A percentile compares a stretch with the other conserved stretches of the same genome.
Evolutionary conservation across 306 rosid species (phyloP).

Genomic region (Cicer yamashitae): DNA sequence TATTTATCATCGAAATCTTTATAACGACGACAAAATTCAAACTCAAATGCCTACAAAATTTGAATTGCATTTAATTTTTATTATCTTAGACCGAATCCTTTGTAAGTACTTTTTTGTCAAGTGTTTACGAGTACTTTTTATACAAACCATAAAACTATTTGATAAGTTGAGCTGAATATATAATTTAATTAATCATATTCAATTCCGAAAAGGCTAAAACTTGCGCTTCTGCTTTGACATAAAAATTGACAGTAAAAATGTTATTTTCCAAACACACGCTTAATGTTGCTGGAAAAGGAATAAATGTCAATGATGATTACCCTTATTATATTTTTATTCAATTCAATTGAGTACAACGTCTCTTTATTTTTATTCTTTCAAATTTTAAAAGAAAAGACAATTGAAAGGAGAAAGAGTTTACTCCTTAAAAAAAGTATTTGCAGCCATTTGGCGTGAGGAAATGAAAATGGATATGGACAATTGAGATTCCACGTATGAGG

Average conservation of each 20-base stretch:
- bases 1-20: too few relatives aligned
- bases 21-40: too few relatives aligned
- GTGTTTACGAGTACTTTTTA: background rate
- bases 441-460: background rate
- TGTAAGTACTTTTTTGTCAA: too few relatives aligned
- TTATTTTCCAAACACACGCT: background rate
- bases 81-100: too few relatives aligned
- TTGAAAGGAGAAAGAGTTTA: conserved; percentile 8
- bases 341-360: conserved; percentile 3
- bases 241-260: too few relatives aligned
- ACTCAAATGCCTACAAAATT: too few relatives aligned
- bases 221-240: too few relatives aligned
- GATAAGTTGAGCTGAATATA: background rate
- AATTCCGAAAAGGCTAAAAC: background rate
- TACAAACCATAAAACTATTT: background rate
- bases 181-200: background rate
- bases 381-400: conserved; percentile 1
- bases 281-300: background rate
- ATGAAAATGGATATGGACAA: conserved; percentile 26
- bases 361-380: background rate
- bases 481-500: background rate
- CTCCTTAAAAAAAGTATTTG: background rate
- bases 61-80: too few relatives aligned
- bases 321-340: background rate
- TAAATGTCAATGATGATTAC: conserved; percentile 32